Conservation (phyloP, 1,284 basidiomycete species). For the Rhodotorula sp. region DNA sequence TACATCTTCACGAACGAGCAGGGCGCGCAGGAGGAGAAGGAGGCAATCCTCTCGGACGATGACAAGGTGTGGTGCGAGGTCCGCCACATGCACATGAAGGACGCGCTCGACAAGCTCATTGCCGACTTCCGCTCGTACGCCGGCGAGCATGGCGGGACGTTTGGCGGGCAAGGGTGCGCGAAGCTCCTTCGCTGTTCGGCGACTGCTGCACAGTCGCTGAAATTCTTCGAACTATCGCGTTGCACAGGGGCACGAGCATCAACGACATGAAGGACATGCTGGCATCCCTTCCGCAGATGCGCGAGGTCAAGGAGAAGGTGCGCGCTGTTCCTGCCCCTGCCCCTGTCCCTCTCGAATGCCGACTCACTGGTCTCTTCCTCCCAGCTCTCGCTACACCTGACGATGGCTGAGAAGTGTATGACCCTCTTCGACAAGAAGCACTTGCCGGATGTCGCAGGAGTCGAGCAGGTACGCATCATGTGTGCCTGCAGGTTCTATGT, state of each 20-base stretch:
- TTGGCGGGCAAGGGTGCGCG: constrained; percentile 75
- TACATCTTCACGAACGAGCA: constrained; percentile 46
- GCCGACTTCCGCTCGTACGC: constrained; percentile 91
- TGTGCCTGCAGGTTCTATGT: not conserved
- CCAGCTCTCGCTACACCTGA: constrained; percentile 92
- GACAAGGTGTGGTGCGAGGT: constrained; percentile 90
- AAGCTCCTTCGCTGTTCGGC: not conserved
- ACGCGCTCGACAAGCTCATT: constrained; percentile 95
- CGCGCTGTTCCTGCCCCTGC: not conserved
- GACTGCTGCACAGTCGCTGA: not conserved
- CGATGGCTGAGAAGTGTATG: constrained; percentile 99
- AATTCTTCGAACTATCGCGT: not conserved
- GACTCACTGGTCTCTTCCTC: not conserved
- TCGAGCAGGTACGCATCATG: constrained; percentile 76
- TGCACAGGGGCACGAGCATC: constrained; percentile 71
- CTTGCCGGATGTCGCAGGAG: constrained; percentile 78
- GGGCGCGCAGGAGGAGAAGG: constrained; percentile 83
- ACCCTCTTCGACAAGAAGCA: constrained; percentile 84
- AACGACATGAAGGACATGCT: constrained; percentile 99
- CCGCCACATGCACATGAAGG: constrained; percentile 96
- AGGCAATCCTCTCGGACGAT: constrained; percentile 75
- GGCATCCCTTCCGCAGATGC: constrained; percentile 89
- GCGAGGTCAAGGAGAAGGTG: constrained; percentile 91
- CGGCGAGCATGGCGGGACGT: constrained; percentile 71
- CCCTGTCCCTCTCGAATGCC: not conserved